Base-by-base conservation (phyloP, 73 alveolate species). In the Durusdinium trenchii region DNA sequence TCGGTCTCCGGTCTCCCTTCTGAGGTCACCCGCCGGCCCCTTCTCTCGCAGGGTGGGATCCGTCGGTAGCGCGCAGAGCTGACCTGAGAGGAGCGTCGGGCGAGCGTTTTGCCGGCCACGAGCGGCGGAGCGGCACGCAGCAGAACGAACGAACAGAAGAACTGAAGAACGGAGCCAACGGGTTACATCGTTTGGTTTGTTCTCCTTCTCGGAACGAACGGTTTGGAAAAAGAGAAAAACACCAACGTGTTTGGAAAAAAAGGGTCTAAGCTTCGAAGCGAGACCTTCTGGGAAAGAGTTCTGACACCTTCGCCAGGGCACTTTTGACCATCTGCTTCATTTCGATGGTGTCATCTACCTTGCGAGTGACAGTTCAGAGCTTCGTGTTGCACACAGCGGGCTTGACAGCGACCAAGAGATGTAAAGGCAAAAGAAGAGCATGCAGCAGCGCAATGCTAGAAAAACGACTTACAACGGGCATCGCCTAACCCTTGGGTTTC, bases 291-390 rank as follows among this genome's bases (percentile, higher is more conserved):
- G n/a, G n/a, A n/a, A n/a, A n/a, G n/a, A n/a, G n/a, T n/a, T n/a
- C n/a, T n/a, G n/a, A n/a, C 78, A 20, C 16, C 40, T 35, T 18
- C 12, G 85, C 45, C 75, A 28, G 54, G 30, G 51, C 45, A 48
- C 97, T 90, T 52, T 90, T 90, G 61, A 90, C 97, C 97, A 90
- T 90, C 81, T 90, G 97, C 73, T 90, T 90, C 97, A 90, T 90
- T 51, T 90, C 97, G 69, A 90, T 90, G 73, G 97, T 69, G 87
- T 90, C 97, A 69, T 90, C 97, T 57, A 90, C 97, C 97, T 90
- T 5, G 35, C 47, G 35, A 12, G n/a, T 0, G 32, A 43, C 60
- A 4, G 9, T 36, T 18, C 38, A 76, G 18, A 54, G 9, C 9
- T 54, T 54, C 64, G 9, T 9, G 64, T 20, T 12, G 20, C 20